Evolutionary conservation across 495 filamentous ascomycete genomes (phyloP).

Genomic region (Oidiodendron maius): DNA sequence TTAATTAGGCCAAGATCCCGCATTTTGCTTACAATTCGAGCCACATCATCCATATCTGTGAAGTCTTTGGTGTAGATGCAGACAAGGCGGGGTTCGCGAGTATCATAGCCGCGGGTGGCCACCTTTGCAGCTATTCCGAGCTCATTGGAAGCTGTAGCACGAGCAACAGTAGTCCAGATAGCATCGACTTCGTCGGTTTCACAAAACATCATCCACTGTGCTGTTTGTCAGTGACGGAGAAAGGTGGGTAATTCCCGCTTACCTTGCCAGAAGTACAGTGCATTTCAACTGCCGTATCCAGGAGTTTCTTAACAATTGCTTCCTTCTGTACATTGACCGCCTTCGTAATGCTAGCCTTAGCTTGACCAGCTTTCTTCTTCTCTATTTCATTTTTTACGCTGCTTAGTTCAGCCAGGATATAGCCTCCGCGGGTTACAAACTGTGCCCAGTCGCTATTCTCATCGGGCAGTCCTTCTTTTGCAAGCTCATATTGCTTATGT

Average conservation of each 20-base stretch:
- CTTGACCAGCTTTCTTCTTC: conserved; percentile 18
- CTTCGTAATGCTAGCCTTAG: conserved; percentile 10
- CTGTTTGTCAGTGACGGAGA: conserved; percentile 3
- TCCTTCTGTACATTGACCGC: conserved; percentile 13
- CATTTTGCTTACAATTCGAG: conserved; percentile 55
- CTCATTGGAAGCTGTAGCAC: conserved; percentile 54
- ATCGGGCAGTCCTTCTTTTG: conserved; percentile 11
- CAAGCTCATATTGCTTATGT: background rate
- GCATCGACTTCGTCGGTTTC: conserved; percentile 47
- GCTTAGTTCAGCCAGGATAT: conserved; percentile 37
- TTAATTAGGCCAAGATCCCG: conserved; percentile 53
- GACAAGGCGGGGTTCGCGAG: conserved; percentile 44
- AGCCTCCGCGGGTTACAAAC: conserved; percentile 24
- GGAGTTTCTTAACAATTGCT: conserved; percentile 35
- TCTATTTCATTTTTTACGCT: conserved; percentile 32
- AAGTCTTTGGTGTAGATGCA: conserved; percentile 77
- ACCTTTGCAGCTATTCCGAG: conserved; percentile 69
- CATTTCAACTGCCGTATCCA: conserved; percentile 46
- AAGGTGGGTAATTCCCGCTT: background rate
- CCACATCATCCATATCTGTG: conserved; percentile 59
- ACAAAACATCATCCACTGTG: conserved; percentile 77
- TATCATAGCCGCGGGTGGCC: conserved; percentile 40
- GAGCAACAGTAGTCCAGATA: conserved; percentile 57
- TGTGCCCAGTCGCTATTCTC: conserved; percentile 13
- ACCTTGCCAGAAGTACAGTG: conserved; percentile 60